Evolutionary conservation across 1,284 basidiomycete species (phyloP), one percentile per base, ranked within the genome.

Genomic region (Phylloporus sp.): DNA sequence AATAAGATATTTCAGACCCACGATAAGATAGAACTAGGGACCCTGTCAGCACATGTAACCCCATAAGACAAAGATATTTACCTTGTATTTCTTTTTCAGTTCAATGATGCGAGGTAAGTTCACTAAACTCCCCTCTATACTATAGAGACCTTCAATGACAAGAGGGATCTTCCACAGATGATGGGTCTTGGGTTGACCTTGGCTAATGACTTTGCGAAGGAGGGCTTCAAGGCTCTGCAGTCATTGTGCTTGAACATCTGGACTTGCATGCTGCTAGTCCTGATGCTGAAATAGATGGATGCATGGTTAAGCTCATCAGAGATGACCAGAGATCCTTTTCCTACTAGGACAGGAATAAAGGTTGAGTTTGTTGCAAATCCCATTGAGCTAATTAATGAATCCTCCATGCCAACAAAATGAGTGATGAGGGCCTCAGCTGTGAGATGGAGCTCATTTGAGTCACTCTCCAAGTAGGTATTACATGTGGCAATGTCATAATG

Each of bases 321-420:
- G 73, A 99, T 97, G 74, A 99, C 92, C 27, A 99, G 85, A 77
- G 94, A 96, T 4, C 97, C 98, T 76, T 97, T 98, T 73, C 87
- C 85, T 63, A 96, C 94, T 12, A 99, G 82, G 1, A 96, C 96
- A 11, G 97, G 97, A 70, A 99, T 94, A 69, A 93, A 93, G 0
- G 97, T 97, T 68, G 95, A 97, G 83, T 99, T 99, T 68, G 97
- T 99, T 20, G 97, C 97, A 75, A 98, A 99, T 43, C 97, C 97
- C 96, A 98, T 98, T 7, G 95, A 97, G 72, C 93, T 89, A 72
- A 99, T 91, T 69, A 98, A 85, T 37, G 96, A 86, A 69, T 96
- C 94, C 78, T 99, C 96, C 81, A 88, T 88, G 53, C 96, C 97
- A 6, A 98, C 82, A 78, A 99, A 99, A 59, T 89, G 86, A 23